These are phyloP conservation scores for Phyllosticta paracitricarpa DNA, from an alignment of 2,329 filamentous ascomycete species.

Conservation along the genomic window DNA sequence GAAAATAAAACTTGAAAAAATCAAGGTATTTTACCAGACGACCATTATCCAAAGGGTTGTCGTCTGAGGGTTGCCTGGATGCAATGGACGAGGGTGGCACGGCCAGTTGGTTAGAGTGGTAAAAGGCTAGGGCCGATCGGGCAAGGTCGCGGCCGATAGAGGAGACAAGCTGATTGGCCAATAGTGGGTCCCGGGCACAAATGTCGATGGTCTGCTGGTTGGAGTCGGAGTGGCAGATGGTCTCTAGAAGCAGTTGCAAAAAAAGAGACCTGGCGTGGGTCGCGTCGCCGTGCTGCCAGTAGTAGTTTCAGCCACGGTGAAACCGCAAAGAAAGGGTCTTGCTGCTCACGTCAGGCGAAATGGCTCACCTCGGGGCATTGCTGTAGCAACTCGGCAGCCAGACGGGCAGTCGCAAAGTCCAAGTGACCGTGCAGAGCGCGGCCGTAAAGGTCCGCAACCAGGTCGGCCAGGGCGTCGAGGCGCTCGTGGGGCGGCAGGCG, in stretches of 20 bases:
- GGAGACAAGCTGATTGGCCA: slow-evolving; percentile 9
- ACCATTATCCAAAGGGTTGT: not conserved
- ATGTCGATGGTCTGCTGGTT: not conserved
- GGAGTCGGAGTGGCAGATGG: slow-evolving; percentile 1
- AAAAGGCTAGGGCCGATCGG: not conserved
- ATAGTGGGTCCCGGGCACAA: not conserved
- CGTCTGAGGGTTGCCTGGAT: not conserved
- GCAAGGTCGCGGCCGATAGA: not conserved
- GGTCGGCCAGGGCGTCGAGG: slow-evolving; percentile 1
- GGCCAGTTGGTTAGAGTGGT: not conserved
- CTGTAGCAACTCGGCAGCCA: slow-evolving; percentile 9
- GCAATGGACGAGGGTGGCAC: not conserved
- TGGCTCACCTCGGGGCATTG: slow-evolving; percentile 11
- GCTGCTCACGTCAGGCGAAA: slow-evolving; percentile 3
- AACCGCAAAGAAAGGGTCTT: not conserved
- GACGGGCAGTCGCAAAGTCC: not conserved
- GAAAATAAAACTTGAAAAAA: slow-evolving; percentile 24
- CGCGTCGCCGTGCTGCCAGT: slow-evolving; percentile 5
- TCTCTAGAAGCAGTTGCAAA: not conserved
- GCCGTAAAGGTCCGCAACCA: slow-evolving; percentile 2
- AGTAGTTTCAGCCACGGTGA: slow-evolving; percentile 5
- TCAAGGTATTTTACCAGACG: slow-evolving; percentile 13
- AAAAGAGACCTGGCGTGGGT: not conserved
- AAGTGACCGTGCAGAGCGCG: not conserved
- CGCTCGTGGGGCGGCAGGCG: slow-evolving; percentile 6